Percentiles rank a stretch among this genome's conserved stretches.
Evolutionary conservation across 345 rosid species (phyloP).

Genomic region (Brassica nigra): DNA sequence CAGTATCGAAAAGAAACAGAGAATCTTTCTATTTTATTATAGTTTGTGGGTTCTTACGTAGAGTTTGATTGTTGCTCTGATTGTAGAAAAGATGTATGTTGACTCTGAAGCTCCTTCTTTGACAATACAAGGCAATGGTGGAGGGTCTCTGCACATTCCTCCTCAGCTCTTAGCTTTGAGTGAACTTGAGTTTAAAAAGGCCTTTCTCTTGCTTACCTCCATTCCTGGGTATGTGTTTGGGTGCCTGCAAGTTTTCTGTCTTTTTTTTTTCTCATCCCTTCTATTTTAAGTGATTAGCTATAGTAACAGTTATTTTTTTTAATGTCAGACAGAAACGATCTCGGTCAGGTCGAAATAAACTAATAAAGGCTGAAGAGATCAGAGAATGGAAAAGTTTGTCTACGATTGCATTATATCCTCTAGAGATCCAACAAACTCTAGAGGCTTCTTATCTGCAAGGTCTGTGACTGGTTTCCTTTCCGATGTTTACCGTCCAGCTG

Average conservation of each 20-base stretch:
- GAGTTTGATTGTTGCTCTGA: background rate
- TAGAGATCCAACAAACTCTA: no score
- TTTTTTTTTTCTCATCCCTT: background rate
- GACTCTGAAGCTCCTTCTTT: constrained; percentile 28
- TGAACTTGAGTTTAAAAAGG: constrained; percentile 65
- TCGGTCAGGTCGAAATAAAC: constrained; percentile 39
- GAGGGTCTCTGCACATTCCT: constrained; percentile 27
- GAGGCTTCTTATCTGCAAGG: no score
- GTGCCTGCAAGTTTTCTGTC: background rate
- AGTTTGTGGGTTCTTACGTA: background rate
- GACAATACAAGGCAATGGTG: constrained; percentile 2
- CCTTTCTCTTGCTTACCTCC: constrained; percentile 62
- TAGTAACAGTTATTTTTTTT: background rate
- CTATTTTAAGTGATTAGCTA: background rate
- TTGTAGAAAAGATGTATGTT: constrained; percentile 20
- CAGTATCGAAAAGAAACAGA: background rate
- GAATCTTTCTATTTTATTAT: background rate
- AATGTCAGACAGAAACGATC: constrained; percentile 33
- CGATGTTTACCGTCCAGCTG: no score
- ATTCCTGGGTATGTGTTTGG: constrained; percentile 33
- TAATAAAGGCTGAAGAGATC: no score
- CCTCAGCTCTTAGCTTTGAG: constrained; percentile 45
- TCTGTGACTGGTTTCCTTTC: no score
- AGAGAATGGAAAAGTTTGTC: no score
- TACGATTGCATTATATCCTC: no score